Evolutionary conservation across 2,329 filamentous ascomycete genomes (phyloP), one percentile per base, ranked within the genome.

Genomic region (Epichloe uncinata): DNA sequence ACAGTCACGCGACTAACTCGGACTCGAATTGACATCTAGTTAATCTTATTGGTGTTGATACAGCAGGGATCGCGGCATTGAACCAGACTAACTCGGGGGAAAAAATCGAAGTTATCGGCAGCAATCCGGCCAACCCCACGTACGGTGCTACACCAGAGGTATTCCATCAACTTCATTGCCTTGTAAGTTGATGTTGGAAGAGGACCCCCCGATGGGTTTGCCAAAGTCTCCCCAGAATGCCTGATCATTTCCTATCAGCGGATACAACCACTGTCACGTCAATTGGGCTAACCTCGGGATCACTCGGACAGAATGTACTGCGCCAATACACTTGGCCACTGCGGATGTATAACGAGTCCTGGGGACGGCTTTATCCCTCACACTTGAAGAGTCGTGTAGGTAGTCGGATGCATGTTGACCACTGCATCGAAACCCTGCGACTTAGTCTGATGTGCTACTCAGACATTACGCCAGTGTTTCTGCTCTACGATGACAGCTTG

Each of bases 391-490:
- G 37, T 30, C 11, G 26, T 22, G 46, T 33, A 20, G 37, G 20
- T 0, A 38, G 26, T n/a, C 38, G 46, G 38, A 41, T 36, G n/a
- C 46, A 48, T 20, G 46, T 42, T 30, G 46, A 48, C 22, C 46
- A 48, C 46, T 48, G 46, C 38, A 42, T 48, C 8, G 46, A 48
- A n/a, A 48, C 46, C 5, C 38, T 48, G 40, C 46, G 46, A 8
- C 46, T 48, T n/a, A 42, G 46, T 26, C n/a, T 48, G 13, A 48
- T 48, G 46, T 48, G 46, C 30, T 48, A 48, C n/a, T 40, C 38
- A 8, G 46, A 48, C 30, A 41, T 48, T n/a, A 48, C 46, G n/a
- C 46, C 46, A 8, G 46, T 42, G 3, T 16, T 48, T 18, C 18
- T 48, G 11, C 40, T 13, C 13, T 22, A 36, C n/a, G 30, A 48